Evolutionary conservation across 306 rosid genomes (phyloP), one percentile per base, ranked within the genome.

Genomic region (Vigna reflexopilosa): DNA sequence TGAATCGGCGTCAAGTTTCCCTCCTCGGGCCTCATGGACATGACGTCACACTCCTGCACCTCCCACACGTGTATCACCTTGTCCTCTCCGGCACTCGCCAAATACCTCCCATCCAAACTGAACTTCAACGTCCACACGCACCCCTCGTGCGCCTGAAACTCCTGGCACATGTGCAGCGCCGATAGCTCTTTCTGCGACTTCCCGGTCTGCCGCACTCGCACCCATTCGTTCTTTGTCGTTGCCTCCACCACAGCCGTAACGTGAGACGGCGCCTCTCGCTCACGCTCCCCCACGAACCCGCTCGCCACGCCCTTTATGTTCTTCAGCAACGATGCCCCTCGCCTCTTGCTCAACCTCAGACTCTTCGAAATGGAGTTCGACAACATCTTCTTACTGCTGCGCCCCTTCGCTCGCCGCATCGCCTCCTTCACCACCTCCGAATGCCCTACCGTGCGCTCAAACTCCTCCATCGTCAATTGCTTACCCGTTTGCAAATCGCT

Each of bases 101-200:
- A 75, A 65, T 65, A 95, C 2, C 69, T 83, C 1, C 91, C 97
- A 19, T 93, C 94, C 2, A 16, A 68, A 63, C 90, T 95, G 59
- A 95, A 95, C 86, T 83, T 93, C 5, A 95, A 82, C 0, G 83
- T 76, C 98, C 96, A 95, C 67, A 95, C 86, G 16, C 98, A 93
- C 2, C 99, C 99, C 26, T 93, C 90, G n/a, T 95, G 99, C n/a
- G 96, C 99, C 51, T 87, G 85, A 81, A 95, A 86, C 64, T 93
- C 98, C 45, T 93, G 98, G 58, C 98, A 90, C 80, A 91, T 47
- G 67, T 91, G 98, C 73, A 93, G 34, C 28, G 99, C 96, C 0
- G 97, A 91, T 0, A 95, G 84, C 68, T 95, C 99, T 65, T 93
- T 95, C 7, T 72, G 76, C 9, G 93, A 80, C 74, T 89, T 95